Evolutionary conservation across 2,329 filamentous ascomycete genomes (phyloP).

Genomic region (Paracoccidioides lutzii): DNA sequence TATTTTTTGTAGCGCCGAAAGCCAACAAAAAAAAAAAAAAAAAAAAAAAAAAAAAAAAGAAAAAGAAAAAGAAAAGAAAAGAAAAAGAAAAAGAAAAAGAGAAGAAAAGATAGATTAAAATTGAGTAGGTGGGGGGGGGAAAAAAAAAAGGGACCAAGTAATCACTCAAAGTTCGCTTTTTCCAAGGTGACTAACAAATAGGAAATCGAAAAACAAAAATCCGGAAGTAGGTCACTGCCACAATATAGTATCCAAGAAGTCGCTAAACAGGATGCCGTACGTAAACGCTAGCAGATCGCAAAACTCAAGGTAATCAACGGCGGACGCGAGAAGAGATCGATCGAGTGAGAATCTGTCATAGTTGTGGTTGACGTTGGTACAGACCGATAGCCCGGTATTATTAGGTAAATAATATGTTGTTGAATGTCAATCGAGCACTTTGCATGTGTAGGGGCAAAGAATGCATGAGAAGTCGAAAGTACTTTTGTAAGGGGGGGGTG

Average conservation of each 20-base stretch:
- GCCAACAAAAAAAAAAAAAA: not conserved
- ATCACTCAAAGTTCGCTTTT: not conserved
- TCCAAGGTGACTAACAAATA: not conserved
- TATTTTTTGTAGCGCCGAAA: constrained; percentile 6
- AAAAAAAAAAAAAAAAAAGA: not conserved
- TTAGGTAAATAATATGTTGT: not conserved
- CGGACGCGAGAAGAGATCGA: not conserved
- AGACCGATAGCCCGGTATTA: constrained; percentile 1
- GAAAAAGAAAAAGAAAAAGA: not conserved
- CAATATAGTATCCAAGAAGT: not conserved
- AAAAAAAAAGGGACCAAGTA: not conserved
- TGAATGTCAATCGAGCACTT: not conserved
- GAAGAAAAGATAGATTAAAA: not conserved
- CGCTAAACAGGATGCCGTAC: not conserved
- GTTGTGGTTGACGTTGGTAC: not conserved
- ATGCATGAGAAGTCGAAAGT: not conserved
- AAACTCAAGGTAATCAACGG: not conserved
- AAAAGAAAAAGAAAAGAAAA: not conserved
- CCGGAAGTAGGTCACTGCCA: not conserved
- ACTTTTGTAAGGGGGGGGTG: not conserved
- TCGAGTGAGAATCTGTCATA: not conserved
- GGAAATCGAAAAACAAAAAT: not conserved
- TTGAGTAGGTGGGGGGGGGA: not conserved
- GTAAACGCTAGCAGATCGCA: not conserved
- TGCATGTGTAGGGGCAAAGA: not conserved